Percentiles rank a stretch among this genome's conserved stretches.
These are phyloP conservation scores for Monilinia fructicola DNA, from an alignment of 2,329 filamentous ascomycete genomes.

Conservation along the genomic window DNA sequence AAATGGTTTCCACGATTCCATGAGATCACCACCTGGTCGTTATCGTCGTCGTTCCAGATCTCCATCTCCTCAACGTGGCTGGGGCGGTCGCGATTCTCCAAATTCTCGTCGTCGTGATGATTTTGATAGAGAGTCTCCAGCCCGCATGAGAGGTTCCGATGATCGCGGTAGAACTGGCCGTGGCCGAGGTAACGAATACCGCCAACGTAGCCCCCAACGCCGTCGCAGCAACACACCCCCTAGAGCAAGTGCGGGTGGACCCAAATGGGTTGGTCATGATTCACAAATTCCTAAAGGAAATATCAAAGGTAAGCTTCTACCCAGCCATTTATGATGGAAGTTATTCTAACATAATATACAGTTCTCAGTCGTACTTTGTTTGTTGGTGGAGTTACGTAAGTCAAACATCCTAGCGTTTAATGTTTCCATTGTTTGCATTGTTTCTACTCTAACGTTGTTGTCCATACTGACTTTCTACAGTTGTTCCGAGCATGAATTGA, in stretches of 20 bases:
- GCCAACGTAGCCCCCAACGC: constrained; percentile 81
- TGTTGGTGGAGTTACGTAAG: constrained; percentile 89
- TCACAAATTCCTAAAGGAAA: constrained; percentile 67
- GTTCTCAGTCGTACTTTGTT: constrained; percentile 94
- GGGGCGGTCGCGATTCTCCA: constrained; percentile 61
- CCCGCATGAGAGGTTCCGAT: constrained; percentile 56
- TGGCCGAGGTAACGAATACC: constrained; percentile 67
- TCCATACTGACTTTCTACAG: constrained; percentile 45
- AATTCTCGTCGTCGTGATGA: constrained; percentile 48
- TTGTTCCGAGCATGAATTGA: constrained; percentile 77
- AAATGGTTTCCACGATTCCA: constrained; percentile 49
- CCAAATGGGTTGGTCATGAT: constrained; percentile 82
- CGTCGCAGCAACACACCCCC: constrained; percentile 62
- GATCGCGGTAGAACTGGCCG: constrained; percentile 52
- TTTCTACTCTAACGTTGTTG: neutral
- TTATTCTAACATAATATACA: constrained; percentile 38
- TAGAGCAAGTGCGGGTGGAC: constrained; percentile 47
- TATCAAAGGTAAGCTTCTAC: constrained; percentile 64
- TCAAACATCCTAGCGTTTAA: constrained; percentile 33
- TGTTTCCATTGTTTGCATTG: constrained; percentile 20
- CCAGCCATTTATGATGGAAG: constrained; percentile 11
- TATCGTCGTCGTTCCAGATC: constrained; percentile 69
- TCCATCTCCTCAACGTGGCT: constrained; percentile 74
- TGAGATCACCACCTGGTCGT: constrained; percentile 60
- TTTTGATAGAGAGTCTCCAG: constrained; percentile 69